These are phyloP conservation scores for Pythium folliculosum DNA, from an alignment of 352 stramenopile genomes.

Conservation along the genomic window DNA sequence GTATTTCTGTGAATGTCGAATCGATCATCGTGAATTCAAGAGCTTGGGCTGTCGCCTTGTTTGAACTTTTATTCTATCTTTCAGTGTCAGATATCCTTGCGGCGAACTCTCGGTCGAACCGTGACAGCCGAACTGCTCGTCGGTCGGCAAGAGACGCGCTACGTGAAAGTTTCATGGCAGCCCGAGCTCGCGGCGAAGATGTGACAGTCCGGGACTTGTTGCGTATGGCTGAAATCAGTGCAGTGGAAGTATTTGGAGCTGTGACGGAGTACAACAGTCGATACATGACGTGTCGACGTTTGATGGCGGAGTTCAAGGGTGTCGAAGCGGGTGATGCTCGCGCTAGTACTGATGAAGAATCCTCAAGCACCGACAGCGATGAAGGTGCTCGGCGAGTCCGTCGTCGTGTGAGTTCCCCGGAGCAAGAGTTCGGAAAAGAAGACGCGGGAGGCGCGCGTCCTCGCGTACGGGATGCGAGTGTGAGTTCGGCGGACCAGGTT, in stretches of 20 bases:
- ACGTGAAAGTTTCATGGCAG: background rate
- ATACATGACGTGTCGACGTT: background rate
- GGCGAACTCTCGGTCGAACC: too few relatives aligned
- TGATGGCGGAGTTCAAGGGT: background rate
- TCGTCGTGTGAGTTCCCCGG: too few relatives aligned
- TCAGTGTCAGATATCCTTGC: too few relatives aligned
- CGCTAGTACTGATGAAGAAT: background rate
- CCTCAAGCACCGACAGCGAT: background rate
- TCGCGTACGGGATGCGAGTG: too few relatives aligned
- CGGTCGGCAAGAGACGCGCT: background rate
- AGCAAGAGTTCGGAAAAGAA: too few relatives aligned
- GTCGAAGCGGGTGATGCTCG: background rate
- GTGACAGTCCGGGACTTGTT: background rate
- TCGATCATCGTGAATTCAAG: too few relatives aligned
- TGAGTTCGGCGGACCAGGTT: too few relatives aligned
- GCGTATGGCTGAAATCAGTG: background rate
- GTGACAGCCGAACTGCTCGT: too few relatives aligned
- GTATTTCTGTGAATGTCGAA: too few relatives aligned
- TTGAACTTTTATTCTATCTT: too few relatives aligned
- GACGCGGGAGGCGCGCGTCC: too few relatives aligned
- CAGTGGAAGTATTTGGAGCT: background rate
- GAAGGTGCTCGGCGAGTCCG: background rate
- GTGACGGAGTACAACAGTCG: constrained; percentile 2
- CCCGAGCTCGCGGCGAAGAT: background rate
- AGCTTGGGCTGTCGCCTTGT: too few relatives aligned